Percentiles rank a stretch among this genome's conserved stretches.
Conservation (phyloP, 768 basidiomycete species). For the Mrakia blollopis region DNA sequence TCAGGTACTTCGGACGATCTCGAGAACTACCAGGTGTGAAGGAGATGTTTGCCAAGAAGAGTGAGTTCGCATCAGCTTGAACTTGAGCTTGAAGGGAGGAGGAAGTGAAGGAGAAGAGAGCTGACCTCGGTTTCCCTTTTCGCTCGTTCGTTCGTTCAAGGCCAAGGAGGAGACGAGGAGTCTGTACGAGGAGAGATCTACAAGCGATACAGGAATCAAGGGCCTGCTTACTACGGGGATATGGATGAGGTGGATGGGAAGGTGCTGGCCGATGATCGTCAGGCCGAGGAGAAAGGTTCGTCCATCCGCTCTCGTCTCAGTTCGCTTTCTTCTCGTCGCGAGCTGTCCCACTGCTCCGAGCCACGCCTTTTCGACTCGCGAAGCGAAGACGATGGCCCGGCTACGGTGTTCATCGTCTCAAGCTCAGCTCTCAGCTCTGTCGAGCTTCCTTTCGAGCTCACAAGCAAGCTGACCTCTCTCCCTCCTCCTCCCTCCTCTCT, state of each 20-base stretch:
- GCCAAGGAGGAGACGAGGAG: slow-evolving; percentile 75
- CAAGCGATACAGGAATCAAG: slow-evolving; percentile 83
- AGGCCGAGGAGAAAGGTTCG: slow-evolving; percentile 43
- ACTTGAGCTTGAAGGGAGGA: background rate
- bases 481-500: background rate
- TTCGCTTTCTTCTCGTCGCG: background rate
- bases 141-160: slow-evolving; percentile 32
- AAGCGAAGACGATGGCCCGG: too few relatives aligned
- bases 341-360: too few relatives aligned
- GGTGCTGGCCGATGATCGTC: slow-evolving; percentile 66
- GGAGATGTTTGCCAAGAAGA: slow-evolving; percentile 84
- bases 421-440: background rate
- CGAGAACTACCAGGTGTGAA: slow-evolving; percentile 92
- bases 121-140: background rate
- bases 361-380: too few relatives aligned
- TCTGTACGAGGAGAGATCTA: slow-evolving; percentile 67
- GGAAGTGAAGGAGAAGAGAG: background rate
- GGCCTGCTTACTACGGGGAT: slow-evolving; percentile 86
- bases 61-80: slow-evolving; percentile 47
- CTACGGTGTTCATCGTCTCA: too few relatives aligned
- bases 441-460: background rate
- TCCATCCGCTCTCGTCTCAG: background rate
- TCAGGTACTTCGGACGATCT: slow-evolving; percentile 91
- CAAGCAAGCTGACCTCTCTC: slow-evolving; percentile 1
- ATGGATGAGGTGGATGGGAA: slow-evolving; percentile 67